Conservation (phyloP, 129 eudicot species). For the Helichrysum umbraculigerum region DNA sequence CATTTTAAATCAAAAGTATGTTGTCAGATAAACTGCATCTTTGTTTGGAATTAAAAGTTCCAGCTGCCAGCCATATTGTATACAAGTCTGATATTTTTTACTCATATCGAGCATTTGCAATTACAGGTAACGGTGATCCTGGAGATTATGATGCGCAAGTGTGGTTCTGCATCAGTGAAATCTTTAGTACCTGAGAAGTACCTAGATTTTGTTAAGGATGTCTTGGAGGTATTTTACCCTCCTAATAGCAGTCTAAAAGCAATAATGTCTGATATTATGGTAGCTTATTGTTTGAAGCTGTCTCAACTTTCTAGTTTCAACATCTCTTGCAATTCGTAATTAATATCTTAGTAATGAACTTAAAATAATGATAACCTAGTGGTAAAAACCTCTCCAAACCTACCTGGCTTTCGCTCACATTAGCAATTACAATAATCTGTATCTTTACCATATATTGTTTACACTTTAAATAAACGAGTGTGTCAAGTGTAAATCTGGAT, state of each 20-base stretch:
- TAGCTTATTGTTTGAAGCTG: background rate
- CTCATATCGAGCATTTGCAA: constrained; percentile 7
- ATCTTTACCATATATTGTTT: background rate
- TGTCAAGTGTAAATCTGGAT: too few relatives aligned
- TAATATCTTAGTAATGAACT: background rate
- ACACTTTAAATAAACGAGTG: background rate
- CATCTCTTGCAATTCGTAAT: background rate
- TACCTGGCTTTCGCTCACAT: background rate
- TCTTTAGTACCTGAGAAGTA: constrained; percentile 62
- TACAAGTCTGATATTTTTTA: constrained; percentile 11
- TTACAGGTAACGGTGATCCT: constrained; percentile 78
- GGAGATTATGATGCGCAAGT: constrained; percentile 89
- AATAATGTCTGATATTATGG: background rate
- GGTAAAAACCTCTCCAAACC: background rate
- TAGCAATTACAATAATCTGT: background rate
- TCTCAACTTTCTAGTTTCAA: too few relatives aligned
- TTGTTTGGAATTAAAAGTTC: background rate
- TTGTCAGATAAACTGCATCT: background rate
- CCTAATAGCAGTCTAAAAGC: background rate
- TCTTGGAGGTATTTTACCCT: constrained; percentile 54
- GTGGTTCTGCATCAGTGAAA: constrained; percentile 74
- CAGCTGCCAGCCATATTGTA: background rate
- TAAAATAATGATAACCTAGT: background rate
- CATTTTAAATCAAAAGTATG: constrained; percentile 88
- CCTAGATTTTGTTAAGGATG: constrained; percentile 54